Evolutionary conservation across 1,284 basidiomycete genomes (phyloP).

Genomic region (Pascua sp.): DNA sequence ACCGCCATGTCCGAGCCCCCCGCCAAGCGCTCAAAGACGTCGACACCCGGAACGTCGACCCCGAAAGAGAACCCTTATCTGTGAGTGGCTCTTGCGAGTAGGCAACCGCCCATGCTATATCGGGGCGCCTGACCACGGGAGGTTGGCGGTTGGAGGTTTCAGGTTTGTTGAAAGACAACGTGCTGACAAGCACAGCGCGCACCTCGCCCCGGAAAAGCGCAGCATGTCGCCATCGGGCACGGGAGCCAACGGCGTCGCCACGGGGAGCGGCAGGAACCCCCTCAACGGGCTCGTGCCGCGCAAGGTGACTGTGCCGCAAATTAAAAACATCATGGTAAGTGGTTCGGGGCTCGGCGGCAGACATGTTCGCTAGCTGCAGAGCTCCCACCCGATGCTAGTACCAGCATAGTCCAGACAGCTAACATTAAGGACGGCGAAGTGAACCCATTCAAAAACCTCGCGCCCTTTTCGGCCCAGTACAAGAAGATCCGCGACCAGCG

Average conservation of each 20-base stretch:
- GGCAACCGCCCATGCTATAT: background rate
- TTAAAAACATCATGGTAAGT: slow-evolving; percentile 67
- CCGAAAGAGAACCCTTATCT: slow-evolving; percentile 44
- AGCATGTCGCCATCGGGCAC: slow-evolving; percentile 2
- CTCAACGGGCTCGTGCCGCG: slow-evolving; percentile 74
- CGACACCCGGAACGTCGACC: slow-evolving; percentile 18
- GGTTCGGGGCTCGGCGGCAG: background rate
- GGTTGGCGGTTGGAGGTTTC: too few species aligned
- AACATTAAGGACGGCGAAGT: slow-evolving; percentile 66
- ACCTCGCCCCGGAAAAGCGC: slow-evolving; percentile 16
- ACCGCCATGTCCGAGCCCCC: slow-evolving; percentile 35
- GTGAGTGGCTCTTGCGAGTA: slow-evolving; percentile 9
- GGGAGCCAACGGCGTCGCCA: slow-evolving; percentile 13
- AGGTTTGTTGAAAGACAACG: background rate
- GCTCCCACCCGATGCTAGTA: background rate
- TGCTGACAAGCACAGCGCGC: slow-evolving; percentile 23
- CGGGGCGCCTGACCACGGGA: background rate
- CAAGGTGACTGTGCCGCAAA: slow-evolving; percentile 69
- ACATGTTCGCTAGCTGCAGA: background rate
- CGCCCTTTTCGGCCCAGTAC: slow-evolving; percentile 73
- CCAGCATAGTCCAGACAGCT: background rate
- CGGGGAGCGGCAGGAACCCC: slow-evolving; percentile 51
- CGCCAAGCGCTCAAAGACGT: slow-evolving; percentile 39
- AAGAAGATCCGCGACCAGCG: slow-evolving; percentile 79
- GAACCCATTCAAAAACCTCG: slow-evolving; percentile 80